Evolutionary conservation across 2,329 filamentous ascomycete genomes (phyloP), one percentile per base, ranked within the genome.

Genomic region (Alternaria sp.): DNA sequence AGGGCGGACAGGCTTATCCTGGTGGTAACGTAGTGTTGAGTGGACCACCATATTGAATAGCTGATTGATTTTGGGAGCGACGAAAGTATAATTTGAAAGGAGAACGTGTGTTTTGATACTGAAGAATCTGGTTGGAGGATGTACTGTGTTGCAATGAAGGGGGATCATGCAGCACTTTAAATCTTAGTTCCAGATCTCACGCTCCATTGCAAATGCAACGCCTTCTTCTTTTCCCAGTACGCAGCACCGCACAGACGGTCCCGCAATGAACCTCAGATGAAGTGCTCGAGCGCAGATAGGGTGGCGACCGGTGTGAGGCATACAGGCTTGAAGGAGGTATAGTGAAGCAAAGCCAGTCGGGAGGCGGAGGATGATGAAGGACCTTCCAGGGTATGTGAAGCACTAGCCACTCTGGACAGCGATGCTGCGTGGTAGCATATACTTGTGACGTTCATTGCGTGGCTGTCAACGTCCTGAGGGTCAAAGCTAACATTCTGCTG

Each of bases 251-350:
- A 57, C 41, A n/a, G 42, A 49, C 14, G 33, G 36, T 33, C 36
- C 39, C 10, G 11, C 29, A 28, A 14, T 44, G 28, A 21, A 34
- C 21, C 21, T 8, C 10, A 31, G 13, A 17, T n/a, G n/a, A 5
- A 10, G 26, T 53, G 23, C 41, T 39, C 7, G 36, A 51, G 49
- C 55, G 3, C 41, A n/a, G 23, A 51, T 36, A 33, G 34, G 50
- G 28, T 40, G 26, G 41, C 28, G 42, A 39, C 34, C n/a, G 14
- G 0, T 23, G 10, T 42, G 31, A 58, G 55, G 50, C 55, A 58
- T 54, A 54, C 36, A 8, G 1, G 39, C 13, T n/a, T 28, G 14
- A 17, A 21, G 31, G 2, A n/a, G 5, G 1, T 26, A 26, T 23
- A 44, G 28, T 41, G 31, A 49, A 34, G 24, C 50, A 39, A 36